A percentile compares a stretch with the other conserved stretches of the same genome.
phyloP scores from a whole-genome alignment of 2,329 filamentous ascomycete genomes.

The Diaporthe nobilis region DNA sequence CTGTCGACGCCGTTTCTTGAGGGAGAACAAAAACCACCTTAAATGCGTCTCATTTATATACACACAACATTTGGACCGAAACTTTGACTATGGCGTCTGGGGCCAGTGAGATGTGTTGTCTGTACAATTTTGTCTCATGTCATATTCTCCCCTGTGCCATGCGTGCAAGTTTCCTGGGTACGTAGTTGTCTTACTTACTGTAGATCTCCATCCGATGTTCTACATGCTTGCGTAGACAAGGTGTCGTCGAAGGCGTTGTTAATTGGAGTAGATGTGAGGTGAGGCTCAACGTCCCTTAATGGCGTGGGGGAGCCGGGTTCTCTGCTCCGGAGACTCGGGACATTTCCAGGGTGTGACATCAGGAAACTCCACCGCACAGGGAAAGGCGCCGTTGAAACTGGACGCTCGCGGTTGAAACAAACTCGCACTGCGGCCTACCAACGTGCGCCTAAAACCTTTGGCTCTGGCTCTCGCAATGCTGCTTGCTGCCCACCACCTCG shows the following conservation, averaged over 20 bases:
- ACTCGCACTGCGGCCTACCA: not conserved
- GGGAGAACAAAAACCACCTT: slow-evolving; percentile 2
- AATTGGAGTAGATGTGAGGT: not conserved
- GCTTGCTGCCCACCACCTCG: not conserved
- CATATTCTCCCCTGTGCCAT: not conserved
- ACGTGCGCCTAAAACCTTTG: not conserved
- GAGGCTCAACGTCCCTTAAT: not conserved
- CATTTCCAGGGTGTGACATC: slow-evolving; percentile 24
- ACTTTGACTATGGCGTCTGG: not conserved
- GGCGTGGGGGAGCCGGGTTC: slow-evolving; percentile 24
- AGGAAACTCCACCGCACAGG: slow-evolving; percentile 26
- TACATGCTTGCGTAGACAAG: not conserved
- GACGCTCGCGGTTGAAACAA: slow-evolving; percentile 23
- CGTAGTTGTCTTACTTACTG: not conserved
- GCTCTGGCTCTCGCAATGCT: not conserved
- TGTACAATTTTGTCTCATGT: not conserved
- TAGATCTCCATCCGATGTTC: not conserved
- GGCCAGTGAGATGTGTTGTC: slow-evolving; percentile 2
- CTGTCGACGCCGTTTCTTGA: slow-evolving; percentile 10
- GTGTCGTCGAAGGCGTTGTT: not conserved
- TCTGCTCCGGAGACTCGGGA: slow-evolving; percentile 28
- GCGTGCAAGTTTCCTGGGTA: too few relatives aligned
- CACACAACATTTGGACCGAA: slow-evolving; percentile 13
- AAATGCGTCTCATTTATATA: slow-evolving; percentile 19
- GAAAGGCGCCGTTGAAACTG: slow-evolving; percentile 18